These are phyloP conservation scores for Coniochaeta sp. DNA, from an alignment of 2,329 filamentous ascomycete genomes.

Conservation along the genomic window DNA sequence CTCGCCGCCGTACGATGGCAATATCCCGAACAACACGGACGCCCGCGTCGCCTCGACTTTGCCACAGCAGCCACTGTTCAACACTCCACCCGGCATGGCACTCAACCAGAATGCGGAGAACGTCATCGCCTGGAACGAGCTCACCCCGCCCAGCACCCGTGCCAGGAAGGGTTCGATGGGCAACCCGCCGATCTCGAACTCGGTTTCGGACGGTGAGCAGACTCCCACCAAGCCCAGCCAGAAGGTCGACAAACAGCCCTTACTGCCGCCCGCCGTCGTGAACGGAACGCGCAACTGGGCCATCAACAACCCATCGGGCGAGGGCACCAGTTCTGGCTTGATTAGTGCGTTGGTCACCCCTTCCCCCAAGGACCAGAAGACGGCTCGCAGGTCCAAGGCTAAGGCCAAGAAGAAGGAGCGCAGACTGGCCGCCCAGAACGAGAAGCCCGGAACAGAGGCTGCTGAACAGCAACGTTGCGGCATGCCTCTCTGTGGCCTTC, in stretches of 20 bases:
- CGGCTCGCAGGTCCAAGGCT: background rate
- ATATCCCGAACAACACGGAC: background rate
- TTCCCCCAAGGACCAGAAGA: background rate
- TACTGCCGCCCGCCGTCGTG: background rate
- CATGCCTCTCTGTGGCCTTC: slow-evolving; percentile 26
- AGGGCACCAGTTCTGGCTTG: background rate
- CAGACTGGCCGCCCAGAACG: background rate
- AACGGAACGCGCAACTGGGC: background rate
- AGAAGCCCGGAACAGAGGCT: background rate
- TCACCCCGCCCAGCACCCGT: background rate
- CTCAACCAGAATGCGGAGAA: background rate
- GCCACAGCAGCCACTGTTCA: background rate
- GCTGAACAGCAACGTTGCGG: background rate
- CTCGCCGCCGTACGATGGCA: background rate
- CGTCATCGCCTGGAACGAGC: background rate
- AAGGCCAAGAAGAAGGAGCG: background rate
- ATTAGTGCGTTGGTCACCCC: background rate
- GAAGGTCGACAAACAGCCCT: background rate
- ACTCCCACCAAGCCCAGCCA: background rate
- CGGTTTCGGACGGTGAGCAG: background rate
- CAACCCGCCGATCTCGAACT: background rate
- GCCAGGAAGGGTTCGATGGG: background rate
- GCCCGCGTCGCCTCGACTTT: background rate
- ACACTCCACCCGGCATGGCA: background rate
- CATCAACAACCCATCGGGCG: background rate